phyloP scores from a whole-genome alignment of 139 green algal genomes.

The Desmodesmus armatus region DNA sequence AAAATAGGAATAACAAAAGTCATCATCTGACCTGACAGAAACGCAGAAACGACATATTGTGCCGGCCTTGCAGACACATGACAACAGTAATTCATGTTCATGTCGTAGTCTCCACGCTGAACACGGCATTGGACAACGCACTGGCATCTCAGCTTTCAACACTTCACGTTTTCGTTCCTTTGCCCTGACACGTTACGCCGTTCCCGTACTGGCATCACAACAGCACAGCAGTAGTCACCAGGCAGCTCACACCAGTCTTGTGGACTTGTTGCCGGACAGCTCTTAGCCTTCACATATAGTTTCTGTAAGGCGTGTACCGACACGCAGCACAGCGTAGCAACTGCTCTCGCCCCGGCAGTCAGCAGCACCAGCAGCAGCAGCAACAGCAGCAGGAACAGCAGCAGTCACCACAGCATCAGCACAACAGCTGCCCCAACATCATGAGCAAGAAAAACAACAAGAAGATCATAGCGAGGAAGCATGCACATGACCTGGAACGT shows the following conservation, averaged over 20 bases:
- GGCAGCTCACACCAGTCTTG: background rate
- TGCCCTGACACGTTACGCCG: background rate
- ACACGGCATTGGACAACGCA: background rate
- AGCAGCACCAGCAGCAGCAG: background rate
- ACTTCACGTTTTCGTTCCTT: background rate
- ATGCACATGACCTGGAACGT: slow-evolving; percentile 38
- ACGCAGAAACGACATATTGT: no score
- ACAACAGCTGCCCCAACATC: background rate
- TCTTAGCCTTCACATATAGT: background rate
- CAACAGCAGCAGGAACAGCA: background rate
- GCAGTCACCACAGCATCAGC: background rate
- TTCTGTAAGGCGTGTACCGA: background rate
- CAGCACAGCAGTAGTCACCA: background rate
- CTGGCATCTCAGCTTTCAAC: background rate
- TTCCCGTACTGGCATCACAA: background rate
- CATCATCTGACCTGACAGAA: no score
- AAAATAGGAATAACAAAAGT: no score
- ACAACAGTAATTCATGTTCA: background rate
- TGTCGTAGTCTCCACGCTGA: background rate
- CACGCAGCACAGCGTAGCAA: background rate
- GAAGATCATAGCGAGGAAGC: slow-evolving; percentile 22
- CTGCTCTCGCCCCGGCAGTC: background rate
- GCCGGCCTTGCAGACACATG: background rate
- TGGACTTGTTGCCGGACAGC: background rate
- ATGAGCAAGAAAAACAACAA: slow-evolving; percentile 52